Evolutionary conservation across 257 asterid genomes (phyloP), one percentile per base, ranked within the genome.

Genomic region (Eucommia ulmoides): DNA sequence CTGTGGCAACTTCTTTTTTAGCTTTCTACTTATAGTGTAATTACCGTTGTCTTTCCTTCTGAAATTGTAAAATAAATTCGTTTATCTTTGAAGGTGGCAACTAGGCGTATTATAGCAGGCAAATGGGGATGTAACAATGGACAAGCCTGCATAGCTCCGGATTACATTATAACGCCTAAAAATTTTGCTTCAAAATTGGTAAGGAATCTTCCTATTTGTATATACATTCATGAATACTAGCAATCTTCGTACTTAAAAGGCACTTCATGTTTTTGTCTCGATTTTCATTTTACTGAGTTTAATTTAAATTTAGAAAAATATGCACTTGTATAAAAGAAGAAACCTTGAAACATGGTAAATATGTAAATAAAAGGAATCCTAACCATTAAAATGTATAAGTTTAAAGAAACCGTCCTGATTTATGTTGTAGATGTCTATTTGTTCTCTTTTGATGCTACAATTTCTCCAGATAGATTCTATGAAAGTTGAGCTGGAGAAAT

Each of bases 91-190:
- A 48, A 89, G 97, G 91, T 89, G 55, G 66, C 93, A 5, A 76
- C 74, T 38, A 71, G 83, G 60, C 74, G 98, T 55, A 78, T 85
- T 49, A 74, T 78, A 63, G 76, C 84, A 20, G 98, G 96, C 57
- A 89, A 89, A 66, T 89, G 96, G 96, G 94, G 88, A 56, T 65
- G 91, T 70, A 89, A 85, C 72, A 84, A 69, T 22, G 98, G 98
- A 58, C 98, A 89, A 71, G 81, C 98, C 23, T 89, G 96, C 26
- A 50, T 82, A 56, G 64, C 98, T 23, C 93, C 96, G 22, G 98
- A 89, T 80, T 89, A 89, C 53, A 16, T 74, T 23, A 45, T 89
- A 46, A 89, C 98, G 7, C 76, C 94, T 15, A 78, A 76, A 65
- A 83, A 60, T 9, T 69, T 18, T 68, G 96, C 87, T 49, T 47